Conservation (phyloP, 768 basidiomycete species). For the Imleria badia region DNA sequence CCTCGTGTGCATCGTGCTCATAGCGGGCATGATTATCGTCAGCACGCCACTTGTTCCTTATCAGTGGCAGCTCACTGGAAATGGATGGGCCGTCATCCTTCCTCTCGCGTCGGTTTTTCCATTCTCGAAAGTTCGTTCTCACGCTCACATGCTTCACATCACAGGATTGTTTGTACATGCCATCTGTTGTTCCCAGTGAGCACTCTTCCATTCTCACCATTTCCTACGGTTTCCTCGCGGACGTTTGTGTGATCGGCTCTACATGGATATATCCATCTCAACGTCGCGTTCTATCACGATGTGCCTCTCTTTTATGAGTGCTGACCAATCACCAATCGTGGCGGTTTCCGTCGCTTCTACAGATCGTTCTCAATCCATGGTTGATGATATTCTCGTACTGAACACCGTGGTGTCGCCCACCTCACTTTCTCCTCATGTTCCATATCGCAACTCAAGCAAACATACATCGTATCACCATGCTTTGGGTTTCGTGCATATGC, state of each 20-base stretch:
- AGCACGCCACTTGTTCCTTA: conserved; percentile 52
- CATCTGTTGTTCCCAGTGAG: conserved; percentile 78
- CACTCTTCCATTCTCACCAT: conserved; percentile 19
- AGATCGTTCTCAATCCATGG: conserved; percentile 88
- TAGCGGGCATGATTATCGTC: conserved; percentile 62
- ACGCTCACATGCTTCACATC: conserved; percentile 1
- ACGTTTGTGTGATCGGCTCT: not conserved
- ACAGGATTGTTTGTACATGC: conserved; percentile 58
- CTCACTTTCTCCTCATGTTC: conserved; percentile 11
- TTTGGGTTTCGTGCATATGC: not conserved
- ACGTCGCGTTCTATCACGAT: conserved; percentile 1
- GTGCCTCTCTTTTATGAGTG: not conserved
- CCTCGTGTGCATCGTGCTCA: conserved; percentile 52
- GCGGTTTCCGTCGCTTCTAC: not conserved
- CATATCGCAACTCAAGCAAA: not conserved
- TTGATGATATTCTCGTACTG: conserved; percentile 77
- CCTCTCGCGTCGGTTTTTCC: conserved; percentile 61
- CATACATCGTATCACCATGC: not conserved
- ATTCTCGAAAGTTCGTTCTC: not conserved
- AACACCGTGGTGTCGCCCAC: conserved; percentile 5
- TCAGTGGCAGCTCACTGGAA: conserved; percentile 61
- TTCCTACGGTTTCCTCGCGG: not conserved
- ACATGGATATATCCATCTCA: conserved; percentile 26
- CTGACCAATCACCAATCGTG: conserved; percentile 17
- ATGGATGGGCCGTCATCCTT: conserved; percentile 70